phyloP scores from a whole-genome alignment of 352 stramenopile species.

The Pythium volutum region DNA sequence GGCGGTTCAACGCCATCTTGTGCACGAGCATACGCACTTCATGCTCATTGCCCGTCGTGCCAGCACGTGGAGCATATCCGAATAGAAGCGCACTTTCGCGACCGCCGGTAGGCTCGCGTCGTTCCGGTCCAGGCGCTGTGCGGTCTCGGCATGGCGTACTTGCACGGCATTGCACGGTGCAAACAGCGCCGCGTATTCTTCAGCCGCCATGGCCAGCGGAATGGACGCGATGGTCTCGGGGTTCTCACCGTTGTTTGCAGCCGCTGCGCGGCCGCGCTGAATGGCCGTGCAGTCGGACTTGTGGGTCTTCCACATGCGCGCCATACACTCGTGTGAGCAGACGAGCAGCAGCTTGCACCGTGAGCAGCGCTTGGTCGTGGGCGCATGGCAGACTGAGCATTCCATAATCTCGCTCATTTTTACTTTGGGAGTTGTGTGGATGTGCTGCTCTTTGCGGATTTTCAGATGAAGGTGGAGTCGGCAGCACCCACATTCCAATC shows the following conservation, averaged over 20 bases:
- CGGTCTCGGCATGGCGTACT: not conserved
- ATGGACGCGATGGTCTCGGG: constrained; percentile 4
- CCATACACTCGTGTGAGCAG: constrained; percentile 9
- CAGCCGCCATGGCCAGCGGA: not conserved
- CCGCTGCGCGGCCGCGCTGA: not conserved
- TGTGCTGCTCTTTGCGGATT: not conserved
- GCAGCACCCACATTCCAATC: too few species aligned
- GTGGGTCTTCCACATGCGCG: constrained; percentile 8
- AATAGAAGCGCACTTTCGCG: constrained; percentile 1
- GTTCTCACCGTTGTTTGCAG: not conserved
- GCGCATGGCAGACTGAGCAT: constrained; percentile 6
- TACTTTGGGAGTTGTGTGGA: not conserved
- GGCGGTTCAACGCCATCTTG: constrained; percentile 35
- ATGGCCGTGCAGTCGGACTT: constrained; percentile 7
- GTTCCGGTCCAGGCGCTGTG: not conserved
- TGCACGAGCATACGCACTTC: constrained; percentile 19
- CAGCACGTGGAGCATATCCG: constrained; percentile 15
- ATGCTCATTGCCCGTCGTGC: constrained; percentile 26
- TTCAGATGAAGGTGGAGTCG: too few species aligned
- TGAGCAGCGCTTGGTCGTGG: constrained; percentile 8
- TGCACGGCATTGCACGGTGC: not conserved
- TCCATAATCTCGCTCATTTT: constrained; percentile 10
- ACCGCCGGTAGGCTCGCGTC: not conserved
- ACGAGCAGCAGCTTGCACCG: constrained; percentile 12
- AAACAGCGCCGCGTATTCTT: not conserved